Percentiles rank a stretch among this genome's conserved stretches.
These are phyloP conservation scores for Paspalum notatum DNA, from an alignment of 176 grass and related monocot genomes.

Conservation along the genomic window DNA sequence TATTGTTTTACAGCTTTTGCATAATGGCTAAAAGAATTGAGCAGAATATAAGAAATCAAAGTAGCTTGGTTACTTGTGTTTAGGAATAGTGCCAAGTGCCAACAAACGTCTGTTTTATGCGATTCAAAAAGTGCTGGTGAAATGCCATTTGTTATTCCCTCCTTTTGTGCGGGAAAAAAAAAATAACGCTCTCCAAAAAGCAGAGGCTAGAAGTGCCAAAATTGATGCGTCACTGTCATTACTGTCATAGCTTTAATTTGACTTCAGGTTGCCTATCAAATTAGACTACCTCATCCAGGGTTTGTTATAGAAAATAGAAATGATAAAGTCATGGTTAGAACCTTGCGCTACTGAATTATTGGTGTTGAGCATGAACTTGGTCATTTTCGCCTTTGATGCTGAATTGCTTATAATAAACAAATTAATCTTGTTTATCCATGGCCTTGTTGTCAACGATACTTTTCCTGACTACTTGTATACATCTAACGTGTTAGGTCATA, in stretches of 20 bases:
- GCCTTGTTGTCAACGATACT: background rate
- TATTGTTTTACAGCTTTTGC: background rate
- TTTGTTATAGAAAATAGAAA: slow-evolving; percentile 19
- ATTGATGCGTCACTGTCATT: slow-evolving; percentile 32
- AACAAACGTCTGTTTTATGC: background rate
- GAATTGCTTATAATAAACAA: background rate
- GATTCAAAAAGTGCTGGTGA: slow-evolving; percentile 11
- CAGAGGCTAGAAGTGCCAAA: slow-evolving; percentile 23
- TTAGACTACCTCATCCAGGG: slow-evolving; percentile 2
- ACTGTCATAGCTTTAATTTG: slow-evolving; percentile 30
- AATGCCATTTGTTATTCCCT: slow-evolving; percentile 23
- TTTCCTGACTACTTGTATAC: background rate
- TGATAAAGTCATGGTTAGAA: slow-evolving; percentile 27
- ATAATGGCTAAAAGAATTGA: background rate
- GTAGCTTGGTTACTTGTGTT: background rate
- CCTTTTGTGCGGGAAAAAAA: background rate
- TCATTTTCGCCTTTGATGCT: background rate
- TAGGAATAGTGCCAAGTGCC: background rate
- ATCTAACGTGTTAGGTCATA: background rate
- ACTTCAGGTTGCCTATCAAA: slow-evolving; percentile 10
- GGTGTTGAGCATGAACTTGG: background rate
- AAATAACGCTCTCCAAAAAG: slow-evolving; percentile 9
- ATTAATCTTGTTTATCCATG: background rate
- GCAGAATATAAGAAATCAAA: background rate
- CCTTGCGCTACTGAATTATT: slow-evolving; percentile 23